These are phyloP conservation scores for Pseudopediastrum boryanum DNA, from an alignment of 139 green algal genomes.

Conservation along the genomic window DNA sequence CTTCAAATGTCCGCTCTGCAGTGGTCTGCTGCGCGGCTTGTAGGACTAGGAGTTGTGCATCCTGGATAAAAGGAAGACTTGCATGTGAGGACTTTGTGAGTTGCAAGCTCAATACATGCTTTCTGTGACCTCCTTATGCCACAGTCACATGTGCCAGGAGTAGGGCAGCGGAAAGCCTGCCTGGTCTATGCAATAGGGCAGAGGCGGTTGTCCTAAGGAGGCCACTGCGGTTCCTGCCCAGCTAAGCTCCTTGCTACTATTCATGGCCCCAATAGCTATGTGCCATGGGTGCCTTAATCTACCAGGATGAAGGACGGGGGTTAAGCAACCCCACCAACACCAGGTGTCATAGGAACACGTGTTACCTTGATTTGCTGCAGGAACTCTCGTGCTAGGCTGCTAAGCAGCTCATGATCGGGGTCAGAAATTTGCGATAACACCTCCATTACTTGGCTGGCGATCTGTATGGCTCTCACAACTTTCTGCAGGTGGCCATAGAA, in stretches of 20 bases:
- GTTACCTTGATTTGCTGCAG: slow-evolving; percentile 26
- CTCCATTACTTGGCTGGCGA: slow-evolving; percentile 20
- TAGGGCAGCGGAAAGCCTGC: background rate
- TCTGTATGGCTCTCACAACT: slow-evolving; percentile 13
- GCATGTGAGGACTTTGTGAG: background rate
- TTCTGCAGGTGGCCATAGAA: slow-evolving; percentile 1
- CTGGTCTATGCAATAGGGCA: background rate
- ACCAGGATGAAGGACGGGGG: background rate
- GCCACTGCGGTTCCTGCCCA: too few relatives aligned
- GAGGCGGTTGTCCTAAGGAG: background rate
- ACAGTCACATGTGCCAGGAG: background rate
- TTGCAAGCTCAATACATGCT: background rate
- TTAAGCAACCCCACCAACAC: too few relatives aligned
- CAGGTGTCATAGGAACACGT: too few relatives aligned
- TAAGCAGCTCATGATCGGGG: background rate
- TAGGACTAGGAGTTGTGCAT: slow-evolving; percentile 30
- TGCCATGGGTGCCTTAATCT: background rate
- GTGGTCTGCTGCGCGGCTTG: slow-evolving; percentile 7
- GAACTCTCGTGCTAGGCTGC: background rate
- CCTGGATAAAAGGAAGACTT: background rate
- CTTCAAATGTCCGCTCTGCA: slow-evolving; percentile 31
- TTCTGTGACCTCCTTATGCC: background rate
- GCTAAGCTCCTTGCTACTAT: too few relatives aligned
- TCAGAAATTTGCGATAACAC: slow-evolving; percentile 6
- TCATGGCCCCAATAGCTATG: background rate